Base-by-base conservation (phyloP, 2,329 filamentous ascomycete genomes). In the Hymenoscyphus infarciens region DNA sequence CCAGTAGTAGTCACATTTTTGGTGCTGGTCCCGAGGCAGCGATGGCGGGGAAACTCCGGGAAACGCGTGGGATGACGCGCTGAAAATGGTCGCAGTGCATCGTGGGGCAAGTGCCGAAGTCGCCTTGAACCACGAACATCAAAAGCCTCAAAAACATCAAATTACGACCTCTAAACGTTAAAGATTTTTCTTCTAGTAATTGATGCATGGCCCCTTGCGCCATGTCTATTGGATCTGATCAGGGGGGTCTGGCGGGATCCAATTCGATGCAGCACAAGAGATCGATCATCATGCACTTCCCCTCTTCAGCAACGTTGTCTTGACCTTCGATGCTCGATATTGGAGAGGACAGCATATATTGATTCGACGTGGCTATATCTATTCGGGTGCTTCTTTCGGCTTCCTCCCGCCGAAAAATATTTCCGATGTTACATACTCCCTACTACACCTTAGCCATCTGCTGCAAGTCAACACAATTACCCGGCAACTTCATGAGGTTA, bases 221-320 rank as follows among this genome's bases (percentile, higher is more conserved):
- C 10, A 5, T 22, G 19, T 22, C 19, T 15, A 38, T 38, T 16
- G 35, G 35, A 38, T 38, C 11, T 38, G 13, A 15, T 38, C 13
- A 38, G 35, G 16, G 35, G 35, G 35, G 16, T 38, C 35, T 38
- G 13, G 35, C 16, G 35, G 33, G 22, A 5, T 13, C 45, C 10
- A 13, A 25, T 25, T 22, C 19, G 13, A 13, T 22, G 45, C 10
- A 52, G 19, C 10, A 22, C 19, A 25, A 25, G 45, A 22, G n/a
- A 13, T 13, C n/a, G 19, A 52, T 52, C 45, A 22, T 7, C 42
- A 22, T 52, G 45, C 19, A 15, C 13, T 22, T 22, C 22, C 22
- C 19, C 45, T 52, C 45, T 25, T 25, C 45, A 22, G 45, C 45
- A 25, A 52, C 45, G 45, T 52, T 52, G 45, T 52, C n/a, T 52